A percentile compares a stretch with the other conserved stretches of the same genome.
Evolutionary conservation across 179 eudicot genomes (phyloP).

Genomic region (Patellifolia procumbens): DNA sequence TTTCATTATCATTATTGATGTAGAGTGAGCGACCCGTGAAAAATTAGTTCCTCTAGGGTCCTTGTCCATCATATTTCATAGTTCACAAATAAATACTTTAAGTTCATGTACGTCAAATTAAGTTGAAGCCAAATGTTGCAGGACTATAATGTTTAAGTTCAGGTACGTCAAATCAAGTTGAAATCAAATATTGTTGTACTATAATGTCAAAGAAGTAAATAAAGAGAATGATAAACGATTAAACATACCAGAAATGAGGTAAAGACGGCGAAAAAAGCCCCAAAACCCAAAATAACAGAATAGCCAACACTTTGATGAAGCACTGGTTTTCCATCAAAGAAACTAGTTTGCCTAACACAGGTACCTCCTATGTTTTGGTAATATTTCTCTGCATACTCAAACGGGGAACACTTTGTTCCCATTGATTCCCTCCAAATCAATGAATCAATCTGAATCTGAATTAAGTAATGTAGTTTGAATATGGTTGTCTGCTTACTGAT

Average conservation of each 20-base stretch:
- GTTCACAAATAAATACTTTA: no score
- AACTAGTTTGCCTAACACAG: conserved; percentile 76
- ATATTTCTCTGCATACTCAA: conserved; percentile 60
- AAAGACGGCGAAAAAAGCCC: conserved; percentile 86
- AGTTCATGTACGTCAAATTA: no score
- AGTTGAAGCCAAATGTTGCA: no score
- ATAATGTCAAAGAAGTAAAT: not conserved
- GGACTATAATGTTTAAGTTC: no score
- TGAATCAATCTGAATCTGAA: no score
- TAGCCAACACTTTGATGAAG: conserved; percentile 89
- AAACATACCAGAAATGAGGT: conserved; percentile 76
- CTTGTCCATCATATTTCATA: no score
- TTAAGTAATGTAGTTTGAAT: no score
- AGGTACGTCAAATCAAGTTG: no score
- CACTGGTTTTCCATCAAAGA: conserved; percentile 68
- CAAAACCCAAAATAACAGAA: conserved; percentile 81
- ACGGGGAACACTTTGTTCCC: conserved; percentile 63
- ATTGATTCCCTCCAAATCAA: not conserved
- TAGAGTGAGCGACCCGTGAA: no score
- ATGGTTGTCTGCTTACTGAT: not conserved
- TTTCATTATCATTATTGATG: no score
- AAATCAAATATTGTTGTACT: no score
- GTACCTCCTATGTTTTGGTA: conserved; percentile 40
- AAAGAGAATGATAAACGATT: not conserved
- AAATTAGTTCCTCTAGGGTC: no score